phyloP scores from a whole-genome alignment of 352 stramenopile genomes.

The Phytophthora pseudosyringae region DNA sequence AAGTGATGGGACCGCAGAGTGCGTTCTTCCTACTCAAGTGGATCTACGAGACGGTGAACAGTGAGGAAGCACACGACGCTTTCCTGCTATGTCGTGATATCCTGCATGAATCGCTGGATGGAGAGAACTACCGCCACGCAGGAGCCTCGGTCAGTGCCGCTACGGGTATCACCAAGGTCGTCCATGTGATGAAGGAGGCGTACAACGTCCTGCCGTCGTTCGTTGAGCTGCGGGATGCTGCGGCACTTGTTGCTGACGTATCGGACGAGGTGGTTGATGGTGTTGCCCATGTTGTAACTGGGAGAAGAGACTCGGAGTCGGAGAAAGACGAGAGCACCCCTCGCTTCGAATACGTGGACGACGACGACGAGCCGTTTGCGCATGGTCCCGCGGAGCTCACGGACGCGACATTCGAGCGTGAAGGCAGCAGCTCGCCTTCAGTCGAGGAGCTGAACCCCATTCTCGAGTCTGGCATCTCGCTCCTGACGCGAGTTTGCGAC shows the following conservation, averaged over 20 bases:
- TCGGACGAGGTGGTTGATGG: slow-evolving; percentile 60
- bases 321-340: slow-evolving; percentile 17
- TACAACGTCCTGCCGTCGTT: slow-evolving; percentile 69
- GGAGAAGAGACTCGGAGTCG: slow-evolving; percentile 5
- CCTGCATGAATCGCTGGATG: slow-evolving; percentile 61
- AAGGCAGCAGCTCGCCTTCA: slow-evolving; percentile 16
- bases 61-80: slow-evolving; percentile 70
- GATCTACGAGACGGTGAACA: slow-evolving; percentile 77
- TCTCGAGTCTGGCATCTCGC: slow-evolving; percentile 56
- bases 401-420: slow-evolving; percentile 25
- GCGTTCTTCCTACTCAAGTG: slow-evolving; percentile 77
- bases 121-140: slow-evolving; percentile 65
- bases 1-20: slow-evolving; percentile 72
- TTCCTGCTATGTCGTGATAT: slow-evolving; percentile 75
- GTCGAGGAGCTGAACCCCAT: slow-evolving; percentile 38
- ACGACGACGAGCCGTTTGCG: slow-evolving; percentile 15
- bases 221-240: slow-evolving; percentile 66
- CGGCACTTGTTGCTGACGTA: slow-evolving; percentile 62
- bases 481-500: slow-evolving; percentile 62
- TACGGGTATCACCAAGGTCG: slow-evolving; percentile 51
- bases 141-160: slow-evolving; percentile 48
- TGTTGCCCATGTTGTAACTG: slow-evolving; percentile 30
- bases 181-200: slow-evolving; percentile 51
- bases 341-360: slow-evolving; percentile 50
- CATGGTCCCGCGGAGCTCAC: slow-evolving; percentile 14